Evolutionary conservation across 768 basidiomycete species (phyloP), one percentile per base, ranked within the genome.

Genomic region (Boletus patriciae): DNA sequence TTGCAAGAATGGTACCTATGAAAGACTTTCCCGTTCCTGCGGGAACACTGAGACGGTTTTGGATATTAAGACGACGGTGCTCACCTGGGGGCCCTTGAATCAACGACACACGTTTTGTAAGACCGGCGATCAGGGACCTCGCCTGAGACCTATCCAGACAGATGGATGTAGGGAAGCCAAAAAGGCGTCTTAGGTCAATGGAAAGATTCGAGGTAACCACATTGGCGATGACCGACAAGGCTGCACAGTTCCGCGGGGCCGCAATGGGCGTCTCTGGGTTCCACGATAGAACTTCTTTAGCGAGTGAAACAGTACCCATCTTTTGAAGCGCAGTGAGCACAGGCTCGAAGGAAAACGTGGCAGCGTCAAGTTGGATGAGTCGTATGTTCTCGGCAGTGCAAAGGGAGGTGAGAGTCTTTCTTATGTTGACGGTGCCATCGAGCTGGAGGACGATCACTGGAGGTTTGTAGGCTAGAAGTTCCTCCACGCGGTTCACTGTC

Each of bases 11-110:
- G 1, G 83, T 80, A 0, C 87, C 87, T 42, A 88, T 82, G 62
- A 87, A 87, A 0, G 85, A 87, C 60, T 88, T 89, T 1, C 87
- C 87, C 0, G 87, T 89, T 1, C 87, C 87, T 88, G 21, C 3
- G 5, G 7, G 9, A 42, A 43, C 9, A 11, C 7, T 62, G n/a
- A 65, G 38, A 46, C 13, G 2, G 2, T 1, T 42, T 29, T 7
- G 4, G 7, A n/a, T 4, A 19, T 25, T 8, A 12, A 15, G 6
- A 7, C 5, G 18, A n/a, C 0, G 1, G 6, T 70, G 27, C 68
- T 34, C 6, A 86, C 87, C 87, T 23, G 87, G 87, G 0, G 87
- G 87, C 0, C 87, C 87, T 71, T 88, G 87, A 6, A 89, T 84
- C 6, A 88, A 63, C 0, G 85, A 81, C 0, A 89, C 73, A 4